Conservation (phyloP, 768 basidiomycete species). For the Cystobasidium tubakii region DNA sequence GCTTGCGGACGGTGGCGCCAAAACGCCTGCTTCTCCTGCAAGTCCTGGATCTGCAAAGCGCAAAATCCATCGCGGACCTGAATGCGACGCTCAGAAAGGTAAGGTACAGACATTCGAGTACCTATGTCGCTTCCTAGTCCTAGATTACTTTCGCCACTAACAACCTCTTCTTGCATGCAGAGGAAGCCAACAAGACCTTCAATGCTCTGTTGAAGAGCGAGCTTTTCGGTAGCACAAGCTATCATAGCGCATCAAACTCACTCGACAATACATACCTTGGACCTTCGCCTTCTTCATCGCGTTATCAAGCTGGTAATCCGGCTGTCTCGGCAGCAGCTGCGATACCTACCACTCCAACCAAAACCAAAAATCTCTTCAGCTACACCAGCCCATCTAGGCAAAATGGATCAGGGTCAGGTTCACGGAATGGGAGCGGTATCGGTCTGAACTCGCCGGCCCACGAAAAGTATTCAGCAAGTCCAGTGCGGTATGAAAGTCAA, state of each 20-base stretch:
- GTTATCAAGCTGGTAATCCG: constrained; percentile 32
- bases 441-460: constrained; percentile 75
- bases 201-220: constrained; percentile 52
- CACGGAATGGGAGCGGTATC: constrained; percentile 23
- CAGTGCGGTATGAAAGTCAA: constrained; percentile 75
- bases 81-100: constrained; percentile 74
- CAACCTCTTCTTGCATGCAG: constrained; percentile 40
- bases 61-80: constrained; percentile 61
- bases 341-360: constrained; percentile 30
- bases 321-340: constrained; percentile 13
- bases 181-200: constrained; percentile 54
- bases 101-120: constrained; percentile 38
- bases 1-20: constrained; percentile 53
- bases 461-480: constrained; percentile 82
- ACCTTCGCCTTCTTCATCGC: constrained; percentile 44
- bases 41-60: constrained; percentile 60
- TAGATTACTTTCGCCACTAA: neutral
- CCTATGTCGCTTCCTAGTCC: constrained; percentile 29
- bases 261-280: constrained; percentile 45
- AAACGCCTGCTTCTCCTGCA: constrained; percentile 45
- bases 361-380: constrained; percentile 43
- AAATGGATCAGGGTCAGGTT: constrained; percentile 28
- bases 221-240: constrained; percentile 49
- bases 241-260: constrained; percentile 41
- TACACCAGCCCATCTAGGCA: constrained; percentile 42